Conservation (phyloP, 2,329 filamentous ascomycete genomes). For the Ceratocystiopsis brevicomis region DNA sequence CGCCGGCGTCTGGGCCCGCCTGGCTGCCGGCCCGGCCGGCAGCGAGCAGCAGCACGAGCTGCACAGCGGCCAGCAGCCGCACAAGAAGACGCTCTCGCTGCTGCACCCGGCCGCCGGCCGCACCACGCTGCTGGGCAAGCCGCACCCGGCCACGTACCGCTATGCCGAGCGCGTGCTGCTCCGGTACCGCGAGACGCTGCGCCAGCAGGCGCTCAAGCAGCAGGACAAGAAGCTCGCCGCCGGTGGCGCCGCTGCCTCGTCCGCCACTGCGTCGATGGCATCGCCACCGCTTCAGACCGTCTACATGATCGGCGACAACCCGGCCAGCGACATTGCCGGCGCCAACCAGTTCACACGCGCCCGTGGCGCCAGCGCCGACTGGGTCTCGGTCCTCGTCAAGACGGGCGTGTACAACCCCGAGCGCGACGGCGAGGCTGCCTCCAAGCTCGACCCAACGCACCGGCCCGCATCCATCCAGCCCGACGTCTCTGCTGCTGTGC, state of each 20-base stretch:
- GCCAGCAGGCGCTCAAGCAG: conserved; percentile 13
- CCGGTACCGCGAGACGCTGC: conserved; percentile 33
- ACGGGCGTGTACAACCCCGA: conserved; percentile 16
- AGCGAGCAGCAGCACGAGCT: too few relatives aligned
- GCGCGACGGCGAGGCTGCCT: conserved; percentile 5
- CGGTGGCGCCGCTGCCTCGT: conserved; percentile 4
- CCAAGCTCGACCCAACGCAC: conserved; percentile 6
- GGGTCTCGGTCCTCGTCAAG: conserved; percentile 15
- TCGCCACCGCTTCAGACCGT: conserved; percentile 42
- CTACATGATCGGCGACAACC: conserved; percentile 90
- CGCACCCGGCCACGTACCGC: conserved; percentile 54
- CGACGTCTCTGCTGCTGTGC: conserved; percentile 14
- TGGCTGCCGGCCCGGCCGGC: conserved; percentile 36
- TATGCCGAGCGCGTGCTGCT: conserved; percentile 64
- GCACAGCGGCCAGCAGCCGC: conserved; percentile 29
- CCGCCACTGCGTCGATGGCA: conserved; percentile 8
- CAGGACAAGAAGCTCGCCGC: too few relatives aligned
- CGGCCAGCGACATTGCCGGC: conserved; percentile 75
- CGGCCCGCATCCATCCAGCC: conserved; percentile 12
- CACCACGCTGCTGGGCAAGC: conserved; percentile 66
- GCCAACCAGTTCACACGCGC: conserved; percentile 57
- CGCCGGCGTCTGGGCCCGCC: conserved; percentile 56
- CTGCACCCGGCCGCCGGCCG: conserved; percentile 10
- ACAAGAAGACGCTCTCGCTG: conserved; percentile 20
- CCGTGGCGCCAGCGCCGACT: conserved; percentile 27